Percentiles rank a stretch among this genome's conserved stretches.
These are phyloP conservation scores for Silybum marianum DNA, from an alignment of 129 eudicot species.

Conservation along the genomic window DNA sequence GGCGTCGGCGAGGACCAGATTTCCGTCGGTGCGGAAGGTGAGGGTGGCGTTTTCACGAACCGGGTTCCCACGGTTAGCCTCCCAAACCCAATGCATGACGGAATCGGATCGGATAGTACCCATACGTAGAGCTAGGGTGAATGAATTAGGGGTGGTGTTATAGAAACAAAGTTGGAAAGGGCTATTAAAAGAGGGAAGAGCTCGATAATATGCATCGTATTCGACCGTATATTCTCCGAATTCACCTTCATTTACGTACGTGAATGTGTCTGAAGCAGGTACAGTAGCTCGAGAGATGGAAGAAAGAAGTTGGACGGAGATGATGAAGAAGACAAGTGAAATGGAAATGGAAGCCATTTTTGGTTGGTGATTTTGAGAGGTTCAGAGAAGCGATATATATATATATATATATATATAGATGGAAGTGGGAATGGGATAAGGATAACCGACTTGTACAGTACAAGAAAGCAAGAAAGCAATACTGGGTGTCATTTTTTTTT, in stretches of 20 bases:
- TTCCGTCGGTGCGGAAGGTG: slow-evolving; percentile 46
- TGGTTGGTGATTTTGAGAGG: slow-evolving; percentile 1
- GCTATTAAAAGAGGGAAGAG: slow-evolving; percentile 19
- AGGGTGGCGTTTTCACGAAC: slow-evolving; percentile 56
- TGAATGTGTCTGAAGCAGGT: slow-evolving; percentile 48
- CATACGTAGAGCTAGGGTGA: slow-evolving; percentile 49
- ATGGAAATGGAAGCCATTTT: slow-evolving; percentile 24
- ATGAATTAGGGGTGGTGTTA: slow-evolving; percentile 56
- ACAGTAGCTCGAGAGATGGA: slow-evolving; percentile 32
- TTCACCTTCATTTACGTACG: slow-evolving; percentile 41
- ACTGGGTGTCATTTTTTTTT: not conserved
- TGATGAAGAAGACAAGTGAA: slow-evolving; percentile 14
- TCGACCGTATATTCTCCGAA: slow-evolving; percentile 48
- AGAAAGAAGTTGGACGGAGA: slow-evolving; percentile 12
- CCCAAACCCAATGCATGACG: slow-evolving; percentile 62
- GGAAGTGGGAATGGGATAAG: not conserved
- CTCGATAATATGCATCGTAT: slow-evolving; percentile 40
- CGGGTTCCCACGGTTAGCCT: slow-evolving; percentile 57
- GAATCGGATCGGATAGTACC: slow-evolving; percentile 40
- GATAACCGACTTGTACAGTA: slow-evolving; percentile 6
- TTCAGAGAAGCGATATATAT: not conserved
- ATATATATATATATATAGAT: too few relatives aligned
- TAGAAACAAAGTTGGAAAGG: slow-evolving; percentile 63
- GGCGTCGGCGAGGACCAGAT: slow-evolving; percentile 53
- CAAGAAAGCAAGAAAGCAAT: not conserved